phyloP scores from a whole-genome alignment of 805 yeast genomes.

The Yarrowia osloensis region DNA sequence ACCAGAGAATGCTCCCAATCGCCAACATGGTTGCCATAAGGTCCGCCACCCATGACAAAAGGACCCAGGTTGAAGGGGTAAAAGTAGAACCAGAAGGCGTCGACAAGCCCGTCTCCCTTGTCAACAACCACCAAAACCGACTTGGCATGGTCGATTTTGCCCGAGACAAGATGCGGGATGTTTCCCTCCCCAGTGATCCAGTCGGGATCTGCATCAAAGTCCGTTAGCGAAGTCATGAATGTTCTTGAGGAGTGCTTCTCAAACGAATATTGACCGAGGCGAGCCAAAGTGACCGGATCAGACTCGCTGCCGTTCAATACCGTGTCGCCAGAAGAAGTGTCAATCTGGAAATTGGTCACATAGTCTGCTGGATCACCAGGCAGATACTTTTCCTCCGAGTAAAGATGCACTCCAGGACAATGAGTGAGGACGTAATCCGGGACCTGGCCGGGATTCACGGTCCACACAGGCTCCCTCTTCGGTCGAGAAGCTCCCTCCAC shows the following conservation, averaged over 20 bases:
- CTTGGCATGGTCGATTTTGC: conserved; percentile 73
- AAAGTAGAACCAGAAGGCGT: conserved; percentile 94
- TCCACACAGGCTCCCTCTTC: not conserved
- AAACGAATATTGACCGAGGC: conserved; percentile 32
- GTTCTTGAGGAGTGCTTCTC: conserved; percentile 43
- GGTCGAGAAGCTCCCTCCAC: not conserved
- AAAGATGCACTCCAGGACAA: conserved; percentile 76
- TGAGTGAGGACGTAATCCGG: conserved; percentile 41
- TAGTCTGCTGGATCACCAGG: conserved; percentile 79
- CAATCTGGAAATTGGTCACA: conserved; percentile 65
- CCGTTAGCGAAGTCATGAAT: conserved; percentile 66
- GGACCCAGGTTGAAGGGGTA: conserved; percentile 95
- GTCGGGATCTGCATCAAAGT: conserved; percentile 71
- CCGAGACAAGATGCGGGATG: conserved; percentile 69
- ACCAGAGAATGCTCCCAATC: conserved; percentile 97
- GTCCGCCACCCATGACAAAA: conserved; percentile 95
- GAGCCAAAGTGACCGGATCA: conserved; percentile 35
- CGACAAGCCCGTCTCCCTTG: conserved; percentile 93
- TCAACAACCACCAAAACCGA: conserved; percentile 82
- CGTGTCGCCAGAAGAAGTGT: conserved; percentile 38
- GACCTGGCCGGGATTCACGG: conserved; percentile 31
- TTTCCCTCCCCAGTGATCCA: conserved; percentile 80
- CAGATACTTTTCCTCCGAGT: conserved; percentile 82
- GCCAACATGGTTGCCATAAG: conserved; percentile 95
- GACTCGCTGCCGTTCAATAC: conserved; percentile 37